phyloP scores from a whole-genome alignment of 2,329 filamentous ascomycete genomes.

The Aspergillus bombycis region DNA sequence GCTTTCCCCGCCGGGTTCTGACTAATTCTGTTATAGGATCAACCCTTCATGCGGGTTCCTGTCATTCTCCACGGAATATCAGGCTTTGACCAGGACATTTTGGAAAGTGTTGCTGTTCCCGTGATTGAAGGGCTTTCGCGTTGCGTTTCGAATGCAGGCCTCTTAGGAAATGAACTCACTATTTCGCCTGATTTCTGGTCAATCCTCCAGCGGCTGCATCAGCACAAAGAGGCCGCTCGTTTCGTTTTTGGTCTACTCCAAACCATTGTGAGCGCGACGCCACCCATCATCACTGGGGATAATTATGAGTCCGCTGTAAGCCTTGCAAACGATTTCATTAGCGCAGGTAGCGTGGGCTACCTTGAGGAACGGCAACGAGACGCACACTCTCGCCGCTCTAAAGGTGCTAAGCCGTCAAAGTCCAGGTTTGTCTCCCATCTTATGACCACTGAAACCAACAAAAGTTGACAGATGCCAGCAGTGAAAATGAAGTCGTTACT shows the following conservation, averaged over 20 bases:
- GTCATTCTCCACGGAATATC: slow-evolving; percentile 91
- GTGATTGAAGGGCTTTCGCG: slow-evolving; percentile 77
- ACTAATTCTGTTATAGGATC: slow-evolving; percentile 59
- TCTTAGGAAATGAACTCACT: slow-evolving; percentile 87
- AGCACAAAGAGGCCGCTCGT: slow-evolving; percentile 69
- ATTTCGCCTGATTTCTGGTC: slow-evolving; percentile 98
- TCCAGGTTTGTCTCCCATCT: slow-evolving; percentile 54
- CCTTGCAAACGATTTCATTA: slow-evolving; percentile 87
- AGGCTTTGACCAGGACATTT: slow-evolving; percentile 75
- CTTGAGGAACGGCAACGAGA: slow-evolving; percentile 71
- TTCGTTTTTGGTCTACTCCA: slow-evolving; percentile 88
- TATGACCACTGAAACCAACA: slow-evolving; percentile 12
- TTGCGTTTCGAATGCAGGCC: slow-evolving; percentile 76
- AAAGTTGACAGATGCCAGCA: slow-evolving; percentile 33
- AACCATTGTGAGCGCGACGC: slow-evolving; percentile 70
- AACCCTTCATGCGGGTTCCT: slow-evolving; percentile 88
- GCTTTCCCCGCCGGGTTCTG: neutral
- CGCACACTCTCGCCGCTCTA: slow-evolving; percentile 53
- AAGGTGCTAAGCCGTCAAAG: slow-evolving; percentile 56
- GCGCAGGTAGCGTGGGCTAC: slow-evolving; percentile 74
- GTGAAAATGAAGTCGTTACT: slow-evolving; percentile 71
- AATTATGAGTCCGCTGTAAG: slow-evolving; percentile 90
- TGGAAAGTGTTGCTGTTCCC: slow-evolving; percentile 75
- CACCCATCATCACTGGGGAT: slow-evolving; percentile 84
- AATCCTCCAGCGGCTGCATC: slow-evolving; percentile 75